Percentiles rank a stretch among this genome's conserved stretches.
Conservation (phyloP, 176 grass and related monocot species). For the Alopecurus myosuroides region DNA sequence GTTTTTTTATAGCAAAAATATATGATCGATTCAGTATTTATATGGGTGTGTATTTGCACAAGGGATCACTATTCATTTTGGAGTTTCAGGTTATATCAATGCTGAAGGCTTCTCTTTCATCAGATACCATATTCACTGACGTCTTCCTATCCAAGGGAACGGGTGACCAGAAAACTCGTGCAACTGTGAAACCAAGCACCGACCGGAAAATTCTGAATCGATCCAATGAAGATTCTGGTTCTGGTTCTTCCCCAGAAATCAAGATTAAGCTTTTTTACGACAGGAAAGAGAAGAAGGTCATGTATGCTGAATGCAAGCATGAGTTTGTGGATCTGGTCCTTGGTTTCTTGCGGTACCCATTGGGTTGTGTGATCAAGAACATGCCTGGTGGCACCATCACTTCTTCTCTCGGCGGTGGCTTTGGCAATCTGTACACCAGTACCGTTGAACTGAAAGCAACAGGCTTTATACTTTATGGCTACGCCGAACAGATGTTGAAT, state of each 20-base stretch:
- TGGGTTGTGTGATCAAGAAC: neutral
- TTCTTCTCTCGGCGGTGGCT: neutral
- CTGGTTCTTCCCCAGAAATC: neutral
- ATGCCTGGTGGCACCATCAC: neutral
- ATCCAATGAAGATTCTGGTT: neutral
- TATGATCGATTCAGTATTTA: no score
- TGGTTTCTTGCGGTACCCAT: neutral
- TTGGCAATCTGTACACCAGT: neutral
- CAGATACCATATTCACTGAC: neutral
- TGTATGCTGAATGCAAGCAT: no score
- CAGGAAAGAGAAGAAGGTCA: neutral
- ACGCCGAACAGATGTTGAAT: neutral
- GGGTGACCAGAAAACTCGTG: neutral
- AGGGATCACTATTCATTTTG: neutral
- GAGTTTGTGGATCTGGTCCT: neutral
- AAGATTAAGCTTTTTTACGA: constrained; percentile 3
- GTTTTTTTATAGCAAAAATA: no score
- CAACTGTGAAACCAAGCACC: neutral
- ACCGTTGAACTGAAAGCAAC: neutral
- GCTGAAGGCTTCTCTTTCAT: neutral
- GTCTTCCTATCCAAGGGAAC: neutral
- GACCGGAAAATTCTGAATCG: neutral
- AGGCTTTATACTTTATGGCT: neutral
- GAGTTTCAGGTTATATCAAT: neutral
- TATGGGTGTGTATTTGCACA: neutral